Base-by-base conservation (phyloP, 2,329 filamentous ascomycete species). In the Iodosphaeria phyllophila region DNA sequence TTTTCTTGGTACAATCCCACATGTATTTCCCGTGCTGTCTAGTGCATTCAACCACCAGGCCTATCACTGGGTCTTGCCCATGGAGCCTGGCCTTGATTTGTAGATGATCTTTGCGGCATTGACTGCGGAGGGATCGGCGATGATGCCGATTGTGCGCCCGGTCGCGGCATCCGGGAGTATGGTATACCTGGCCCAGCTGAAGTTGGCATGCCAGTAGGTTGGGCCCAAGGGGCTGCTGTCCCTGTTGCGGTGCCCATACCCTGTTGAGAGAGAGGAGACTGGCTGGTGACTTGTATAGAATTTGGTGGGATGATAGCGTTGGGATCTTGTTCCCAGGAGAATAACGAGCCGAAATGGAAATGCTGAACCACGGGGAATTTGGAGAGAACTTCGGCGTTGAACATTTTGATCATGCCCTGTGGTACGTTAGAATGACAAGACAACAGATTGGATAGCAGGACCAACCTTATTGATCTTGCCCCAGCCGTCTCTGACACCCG, bases 351-450 rank as follows among this genome's bases (percentile, higher is more conserved):
- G 36, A 89, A 86, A 3, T 64, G 67, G 36, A 89, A 95, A 50
- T 98, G 89, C 50, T 98, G 89, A n/a, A 98, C 82, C 3, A 98
- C 89, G 3, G 89, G 89, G 43, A 93, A 93, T 48, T 98, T 98
- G 19, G 78, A 80, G 9, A 98, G 59, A 3, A 98, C 89, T 54
- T 98, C 89, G 11, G 80, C 89, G 36, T 91, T 83, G 54, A 86
- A 98, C 89, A 98, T 98, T 52, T 95, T 98, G 41, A 98, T 70
- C 89, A 98, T 95, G 25, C 89, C 89, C 73, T 76, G 30, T 28
- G 8, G 19, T 8, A 4, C 11, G 6, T 28, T 20, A 32, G 17
- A 5, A 13, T 21, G 13, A 22, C 16, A 8, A 8, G n/a, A 25
- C 26, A 24, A 29, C 9, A 8, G 17, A 2, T 3, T 13, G 7